These are phyloP conservation scores for Magnolia changhungtana DNA, from an alignment of 164 flowering plant genomes.

Conservation along the genomic window DNA sequence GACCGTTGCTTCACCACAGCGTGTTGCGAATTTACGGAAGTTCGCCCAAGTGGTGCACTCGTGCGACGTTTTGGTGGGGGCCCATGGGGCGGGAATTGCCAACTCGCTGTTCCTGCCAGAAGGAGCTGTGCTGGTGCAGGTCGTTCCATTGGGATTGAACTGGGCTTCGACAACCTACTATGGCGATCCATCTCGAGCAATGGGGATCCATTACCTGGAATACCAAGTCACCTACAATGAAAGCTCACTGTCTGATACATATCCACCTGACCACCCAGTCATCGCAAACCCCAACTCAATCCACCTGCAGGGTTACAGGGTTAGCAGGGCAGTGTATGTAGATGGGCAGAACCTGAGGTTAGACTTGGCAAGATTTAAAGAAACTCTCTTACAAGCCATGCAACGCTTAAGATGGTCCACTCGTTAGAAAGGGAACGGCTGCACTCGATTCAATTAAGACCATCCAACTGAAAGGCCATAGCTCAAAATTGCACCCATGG, in stretches of 20 bases:
- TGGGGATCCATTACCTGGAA: conserved; percentile 28
- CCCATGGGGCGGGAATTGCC: conserved; percentile 16
- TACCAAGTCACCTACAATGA: conserved; percentile 27
- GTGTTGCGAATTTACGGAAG: conserved; percentile 12
- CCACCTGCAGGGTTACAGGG: conserved; percentile 6
- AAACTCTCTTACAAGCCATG: conserved; percentile 9
- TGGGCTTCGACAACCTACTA: conserved; percentile 26
- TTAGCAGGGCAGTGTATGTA: conserved; percentile 9
- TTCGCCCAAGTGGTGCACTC: conserved; percentile 17
- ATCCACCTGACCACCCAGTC: conserved; percentile 21
- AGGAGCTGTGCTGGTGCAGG: conserved; percentile 15
- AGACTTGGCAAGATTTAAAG: conserved; percentile 1
- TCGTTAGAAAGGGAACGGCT: neutral
- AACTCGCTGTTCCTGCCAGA: conserved; percentile 6
- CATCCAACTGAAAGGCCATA: too few species aligned
- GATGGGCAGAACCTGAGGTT: conserved; percentile 15
- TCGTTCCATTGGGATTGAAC: conserved; percentile 17
- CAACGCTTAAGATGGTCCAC: neutral
- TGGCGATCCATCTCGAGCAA: conserved; percentile 22
- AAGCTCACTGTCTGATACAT: conserved; percentile 20
- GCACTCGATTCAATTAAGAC: too few species aligned
- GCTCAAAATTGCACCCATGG: too few species aligned
- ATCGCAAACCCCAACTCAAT: conserved; percentile 18
- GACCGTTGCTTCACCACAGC: conserved; percentile 15
- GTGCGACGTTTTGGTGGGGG: conserved; percentile 30